phyloP scores from a whole-genome alignment of 306 rosid species.

The Prinsepia uniflora region DNA sequence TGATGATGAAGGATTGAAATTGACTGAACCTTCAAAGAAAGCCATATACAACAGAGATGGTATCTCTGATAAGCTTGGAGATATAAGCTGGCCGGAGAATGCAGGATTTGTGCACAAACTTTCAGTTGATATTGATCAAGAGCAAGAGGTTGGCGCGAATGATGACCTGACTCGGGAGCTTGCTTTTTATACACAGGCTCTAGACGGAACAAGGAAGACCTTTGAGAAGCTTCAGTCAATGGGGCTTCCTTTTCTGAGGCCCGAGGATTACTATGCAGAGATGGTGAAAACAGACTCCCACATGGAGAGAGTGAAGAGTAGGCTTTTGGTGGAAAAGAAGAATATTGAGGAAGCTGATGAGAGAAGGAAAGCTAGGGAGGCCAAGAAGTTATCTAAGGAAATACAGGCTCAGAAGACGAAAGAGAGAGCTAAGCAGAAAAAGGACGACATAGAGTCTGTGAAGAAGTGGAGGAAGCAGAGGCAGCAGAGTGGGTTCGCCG shows the following conservation, averaged over 20 bases:
- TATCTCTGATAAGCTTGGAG: slow-evolving; percentile 79
- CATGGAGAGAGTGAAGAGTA: slow-evolving; percentile 76
- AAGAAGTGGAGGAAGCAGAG: slow-evolving; percentile 98
- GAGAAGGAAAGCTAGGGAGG: slow-evolving; percentile 78
- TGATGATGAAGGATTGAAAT: slow-evolving; percentile 52
- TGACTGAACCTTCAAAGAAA: slow-evolving; percentile 56
- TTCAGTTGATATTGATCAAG: slow-evolving; percentile 66
- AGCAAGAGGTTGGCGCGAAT: slow-evolving; percentile 70
- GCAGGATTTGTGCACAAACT: slow-evolving; percentile 73
- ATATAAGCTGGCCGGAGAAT: slow-evolving; percentile 76
- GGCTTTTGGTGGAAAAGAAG: slow-evolving; percentile 61
- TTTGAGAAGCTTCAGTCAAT: slow-evolving; percentile 63
- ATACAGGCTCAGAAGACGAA: slow-evolving; percentile 72
- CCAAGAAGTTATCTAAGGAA: slow-evolving; percentile 75
- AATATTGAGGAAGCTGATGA: slow-evolving; percentile 86
- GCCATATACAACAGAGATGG: slow-evolving; percentile 66
- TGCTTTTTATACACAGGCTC: slow-evolving; percentile 73
- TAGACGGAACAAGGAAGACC: slow-evolving; percentile 76
- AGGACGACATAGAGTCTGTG: slow-evolving; percentile 81
- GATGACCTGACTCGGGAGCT: slow-evolving; percentile 87
- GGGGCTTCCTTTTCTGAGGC: slow-evolving; percentile 75
- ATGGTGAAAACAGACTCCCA: slow-evolving; percentile 87
- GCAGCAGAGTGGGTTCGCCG: slow-evolving; percentile 80
- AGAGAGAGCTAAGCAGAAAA: slow-evolving; percentile 88
- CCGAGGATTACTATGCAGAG: slow-evolving; percentile 82